Conservation (phyloP, 2,329 filamentous ascomycete genomes). For the Decorospora gaudefroyi region DNA sequence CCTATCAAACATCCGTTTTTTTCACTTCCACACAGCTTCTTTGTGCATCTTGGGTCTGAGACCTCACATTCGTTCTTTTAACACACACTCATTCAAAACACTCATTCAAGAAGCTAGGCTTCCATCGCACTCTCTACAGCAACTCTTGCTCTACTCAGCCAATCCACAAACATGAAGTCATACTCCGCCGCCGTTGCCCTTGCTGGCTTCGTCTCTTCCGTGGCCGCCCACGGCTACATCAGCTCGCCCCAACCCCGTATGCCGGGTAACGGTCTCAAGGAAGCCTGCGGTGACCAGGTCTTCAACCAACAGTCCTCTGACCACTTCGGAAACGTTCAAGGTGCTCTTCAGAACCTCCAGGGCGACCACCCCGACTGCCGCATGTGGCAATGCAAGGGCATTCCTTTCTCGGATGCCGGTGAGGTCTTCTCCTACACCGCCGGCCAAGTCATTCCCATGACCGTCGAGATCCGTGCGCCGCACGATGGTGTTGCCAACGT, state of each 20-base stretch:
- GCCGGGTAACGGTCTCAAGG: conserved; percentile 57
- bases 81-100: conserved; percentile 37
- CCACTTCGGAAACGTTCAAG: conserved; percentile 63
- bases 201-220: conserved; percentile 53
- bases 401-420: conserved; percentile 60
- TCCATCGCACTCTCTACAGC: conserved; percentile 32
- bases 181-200: conserved; percentile 49
- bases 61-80: conserved; percentile 47
- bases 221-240: conserved; percentile 60
- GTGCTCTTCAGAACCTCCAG: conserved; percentile 55
- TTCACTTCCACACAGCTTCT: conserved; percentile 34
- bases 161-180: conserved; percentile 48
- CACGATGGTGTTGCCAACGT: conserved; percentile 64
- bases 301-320: conserved; percentile 59
- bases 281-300: conserved; percentile 60
- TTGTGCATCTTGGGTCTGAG: conserved; percentile 43
- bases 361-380: conserved; percentile 57
- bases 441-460: conserved; percentile 55
- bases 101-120: conserved; percentile 43
- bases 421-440: conserved; percentile 56
- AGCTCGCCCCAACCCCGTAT: conserved; percentile 54
- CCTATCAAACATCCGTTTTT: conserved; percentile 27
- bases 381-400: conserved; percentile 63
- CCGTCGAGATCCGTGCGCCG: conserved; percentile 56
- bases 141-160: conserved; percentile 13